Evolutionary conservation across 2,329 filamentous ascomycete genomes (phyloP), one percentile per base, ranked within the genome.

Genomic region (Talaromyces islandicus): DNA sequence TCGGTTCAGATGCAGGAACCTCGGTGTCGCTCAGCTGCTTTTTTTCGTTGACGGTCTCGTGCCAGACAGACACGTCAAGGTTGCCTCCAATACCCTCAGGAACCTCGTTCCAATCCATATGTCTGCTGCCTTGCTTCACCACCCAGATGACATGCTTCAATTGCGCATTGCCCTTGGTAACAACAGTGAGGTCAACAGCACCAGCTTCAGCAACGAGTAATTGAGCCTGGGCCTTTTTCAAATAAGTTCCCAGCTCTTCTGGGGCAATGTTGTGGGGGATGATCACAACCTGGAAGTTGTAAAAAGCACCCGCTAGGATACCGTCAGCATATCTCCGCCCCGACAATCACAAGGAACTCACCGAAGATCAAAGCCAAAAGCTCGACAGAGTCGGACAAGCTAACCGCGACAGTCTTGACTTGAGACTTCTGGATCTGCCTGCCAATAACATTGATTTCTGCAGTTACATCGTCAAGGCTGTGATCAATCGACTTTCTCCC

Each of bases 21-120:
- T 90, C 84, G 7, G 77, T 77, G 48, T 82, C 84, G 41, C 83
- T 81, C 58, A 78, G 79, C 29, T 79, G 76, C 19, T 86, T 84
- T 64, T 83, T 81, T 63, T 94, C 89, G 64, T 88, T 85, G 27
- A 97, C 78, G 57, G 97, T 83, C 62, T 97, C 90, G 69, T 96
- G 90, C 92, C 93, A 99, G 14, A 93, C 94, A n/a, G 87, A 85
- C 17, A 97, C 89, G 59, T 89, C 89, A 62, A 96, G 81, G 63
- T 83, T 86, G 60, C 88, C 85, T 17, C 88, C 88, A 60, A 88
- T 87, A 56, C 89, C 88, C 69, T 88, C 84, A 11, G 92, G 92
- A 2, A 92, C 85, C 71, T 93, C 90, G 67, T 91, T 92, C 92
- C 93, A 99, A 75, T 96, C 92, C 83, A 99, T 89, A 71, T 97